A percentile compares a stretch with the other conserved stretches of the same genome.
Conservation (phyloP, 805 yeast genomes). For the Sugiyamaella valdiviana region DNA sequence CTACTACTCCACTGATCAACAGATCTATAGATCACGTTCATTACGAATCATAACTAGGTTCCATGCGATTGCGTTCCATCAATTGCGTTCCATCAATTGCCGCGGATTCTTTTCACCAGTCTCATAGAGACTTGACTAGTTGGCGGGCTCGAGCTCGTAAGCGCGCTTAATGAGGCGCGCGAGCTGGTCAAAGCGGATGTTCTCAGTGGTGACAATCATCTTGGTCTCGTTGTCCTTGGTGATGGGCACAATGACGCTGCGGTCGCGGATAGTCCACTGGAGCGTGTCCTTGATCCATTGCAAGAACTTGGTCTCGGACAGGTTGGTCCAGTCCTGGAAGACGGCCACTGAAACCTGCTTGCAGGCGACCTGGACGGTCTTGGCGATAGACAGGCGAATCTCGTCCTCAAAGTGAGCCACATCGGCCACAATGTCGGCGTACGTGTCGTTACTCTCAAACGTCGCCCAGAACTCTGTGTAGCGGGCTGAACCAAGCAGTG, state of each 20-base stretch:
- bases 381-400: slow-evolving; percentile 28
- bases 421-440: slow-evolving; percentile 32
- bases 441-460: slow-evolving; percentile 26
- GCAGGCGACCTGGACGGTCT: slow-evolving; percentile 27
- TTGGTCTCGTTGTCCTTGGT: slow-evolving; percentile 29
- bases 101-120: too few species aligned
- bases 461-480: slow-evolving; percentile 32
- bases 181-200: slow-evolving; percentile 28
- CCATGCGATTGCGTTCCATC: too few species aligned
- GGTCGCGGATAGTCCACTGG: slow-evolving; percentile 29
- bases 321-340: slow-evolving; percentile 28
- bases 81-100: too few species aligned
- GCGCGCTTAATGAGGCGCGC: slow-evolving; percentile 28
- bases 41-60: background rate
- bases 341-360: slow-evolving; percentile 25
- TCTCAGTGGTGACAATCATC: slow-evolving; percentile 25
- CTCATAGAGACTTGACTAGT: background rate
- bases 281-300: slow-evolving; percentile 24
- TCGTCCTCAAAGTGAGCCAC: slow-evolving; percentile 31
- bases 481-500: slow-evolving; percentile 26
- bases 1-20: background rate
- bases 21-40: background rate
- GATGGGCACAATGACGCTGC: slow-evolving; percentile 21
- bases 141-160: slow-evolving; percentile 21
- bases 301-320: slow-evolving; percentile 23